Evolutionary conservation across 345 rosid species (phyloP).

Genomic region (Ceriops tagal): DNA sequence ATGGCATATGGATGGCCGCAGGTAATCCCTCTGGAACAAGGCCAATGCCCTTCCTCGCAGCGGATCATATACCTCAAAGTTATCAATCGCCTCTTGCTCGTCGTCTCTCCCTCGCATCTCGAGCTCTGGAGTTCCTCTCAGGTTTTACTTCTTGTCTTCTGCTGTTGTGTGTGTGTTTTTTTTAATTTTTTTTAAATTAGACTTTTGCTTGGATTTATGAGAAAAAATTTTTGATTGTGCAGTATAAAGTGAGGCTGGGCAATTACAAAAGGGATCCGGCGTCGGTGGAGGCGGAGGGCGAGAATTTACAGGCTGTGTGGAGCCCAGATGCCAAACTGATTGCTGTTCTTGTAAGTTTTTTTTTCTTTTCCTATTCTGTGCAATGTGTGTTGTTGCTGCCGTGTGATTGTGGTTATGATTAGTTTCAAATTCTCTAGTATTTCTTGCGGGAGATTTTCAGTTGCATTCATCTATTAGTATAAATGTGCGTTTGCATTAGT

Average conservation of each 20-base stretch:
- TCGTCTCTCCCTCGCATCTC: slow-evolving; percentile 73
- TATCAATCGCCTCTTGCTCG: slow-evolving; percentile 58
- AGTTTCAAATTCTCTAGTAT: neutral
- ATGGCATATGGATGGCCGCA: slow-evolving; percentile 99
- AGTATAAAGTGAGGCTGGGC: slow-evolving; percentile 91
- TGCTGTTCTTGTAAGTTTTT: slow-evolving; percentile 68
- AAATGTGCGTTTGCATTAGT: neutral
- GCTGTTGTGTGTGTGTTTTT: neutral
- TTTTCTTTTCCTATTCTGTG: neutral
- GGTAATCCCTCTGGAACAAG: slow-evolving; percentile 76
- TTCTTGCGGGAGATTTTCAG: neutral
- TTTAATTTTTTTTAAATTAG: neutral
- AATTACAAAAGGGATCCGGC: slow-evolving; percentile 75
- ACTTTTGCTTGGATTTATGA: slow-evolving; percentile 16
- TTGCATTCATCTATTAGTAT: neutral
- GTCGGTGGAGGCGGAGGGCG: slow-evolving; percentile 76
- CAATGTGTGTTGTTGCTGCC: no score
- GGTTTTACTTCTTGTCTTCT: slow-evolving; percentile 27
- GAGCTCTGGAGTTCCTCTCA: slow-evolving; percentile 90
- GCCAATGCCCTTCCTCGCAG: slow-evolving; percentile 67
- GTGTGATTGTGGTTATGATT: neutral
- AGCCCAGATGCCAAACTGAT: slow-evolving; percentile 82
- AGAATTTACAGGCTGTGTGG: slow-evolving; percentile 86
- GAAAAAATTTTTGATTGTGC: slow-evolving; percentile 8
- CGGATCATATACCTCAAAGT: slow-evolving; percentile 65